Evolutionary conservation across 2,329 filamentous ascomycete genomes (phyloP).

Genomic region (Cladophialophora psammophila): DNA sequence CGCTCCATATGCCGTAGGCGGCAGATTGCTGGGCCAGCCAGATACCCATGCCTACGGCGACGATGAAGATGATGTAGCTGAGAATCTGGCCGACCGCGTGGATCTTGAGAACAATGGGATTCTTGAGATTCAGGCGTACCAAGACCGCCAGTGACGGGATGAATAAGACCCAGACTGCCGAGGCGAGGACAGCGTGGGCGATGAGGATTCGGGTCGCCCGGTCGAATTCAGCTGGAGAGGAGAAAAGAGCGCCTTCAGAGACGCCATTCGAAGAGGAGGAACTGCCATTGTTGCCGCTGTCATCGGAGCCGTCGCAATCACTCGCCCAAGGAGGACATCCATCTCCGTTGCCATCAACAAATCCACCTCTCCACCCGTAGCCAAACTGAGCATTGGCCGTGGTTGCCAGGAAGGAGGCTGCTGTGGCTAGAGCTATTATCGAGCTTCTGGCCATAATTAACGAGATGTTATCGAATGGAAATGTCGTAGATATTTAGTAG

Average conservation of each 20-base stretch:
- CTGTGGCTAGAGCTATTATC: slow-evolving; percentile 14
- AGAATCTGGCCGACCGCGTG: slow-evolving; percentile 43
- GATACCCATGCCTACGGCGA: slow-evolving; percentile 43
- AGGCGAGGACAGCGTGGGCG: slow-evolving; percentile 42
- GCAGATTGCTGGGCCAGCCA: slow-evolving; percentile 42
- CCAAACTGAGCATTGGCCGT: slow-evolving; percentile 22
- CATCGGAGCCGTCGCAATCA: slow-evolving; percentile 22
- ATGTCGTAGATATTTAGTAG: neutral
- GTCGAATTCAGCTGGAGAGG: slow-evolving; percentile 26
- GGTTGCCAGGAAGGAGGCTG: slow-evolving; percentile 18
- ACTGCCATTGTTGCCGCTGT: slow-evolving; percentile 16
- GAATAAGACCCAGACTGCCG: slow-evolving; percentile 43
- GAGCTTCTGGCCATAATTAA: slow-evolving; percentile 17
- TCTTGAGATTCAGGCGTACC: slow-evolving; percentile 39
- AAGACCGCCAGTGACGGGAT: slow-evolving; percentile 42
- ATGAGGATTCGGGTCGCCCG: slow-evolving; percentile 33
- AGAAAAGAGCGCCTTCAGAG: slow-evolving; percentile 22
- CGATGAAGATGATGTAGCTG: slow-evolving; percentile 43
- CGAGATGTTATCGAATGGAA: neutral
- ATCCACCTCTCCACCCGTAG: slow-evolving; percentile 17
- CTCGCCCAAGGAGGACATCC: slow-evolving; percentile 19
- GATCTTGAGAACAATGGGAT: slow-evolving; percentile 37
- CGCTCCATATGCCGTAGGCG: slow-evolving; percentile 38
- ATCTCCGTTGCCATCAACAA: slow-evolving; percentile 15
- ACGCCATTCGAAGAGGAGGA: slow-evolving; percentile 15